Base-by-base conservation (phyloP, 2,329 filamentous ascomycete species). In the Aureobasidium lini region DNA sequence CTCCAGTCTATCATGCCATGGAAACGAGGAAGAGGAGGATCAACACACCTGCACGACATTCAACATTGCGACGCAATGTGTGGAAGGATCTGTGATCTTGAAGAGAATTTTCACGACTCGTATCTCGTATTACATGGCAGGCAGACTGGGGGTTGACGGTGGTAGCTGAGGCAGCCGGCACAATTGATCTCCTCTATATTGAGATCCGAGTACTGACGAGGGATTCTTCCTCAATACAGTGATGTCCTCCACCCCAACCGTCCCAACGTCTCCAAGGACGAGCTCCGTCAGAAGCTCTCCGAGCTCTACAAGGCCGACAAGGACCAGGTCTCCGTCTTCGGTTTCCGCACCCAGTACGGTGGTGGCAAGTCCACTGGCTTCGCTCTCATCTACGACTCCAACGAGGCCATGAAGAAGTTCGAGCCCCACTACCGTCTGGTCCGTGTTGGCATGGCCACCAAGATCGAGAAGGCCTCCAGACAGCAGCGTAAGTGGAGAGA, bases 301-400 rank as follows among this genome's bases (percentile, higher is more conserved):
- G 84, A 88, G 79, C 84, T 97, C 73, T 99, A 99, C 91, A 97
- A 97, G 88, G 88, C 90, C 79, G 87, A 87, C 82, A 95, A 96
- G 84, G 92, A 96, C 75, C 89, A 95, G 82, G 88, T 97, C 80
- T 92, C 87, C 79, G 91, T 96, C 79, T 99, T 99, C 78, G 94
- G 94, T 75, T 91, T 99, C 80, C 89, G 90, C 79, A 99, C 94
- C 72, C 93, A 97, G 79, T 99, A 89, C 78, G 94, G 94, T 93
- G 94, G 94, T 77, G 94, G 94, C 84, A 99, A 99, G 89, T 96
- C 90, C 79, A 97, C 93, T 69, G 94, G 94, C 73, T 99, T 99
- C 77, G 94, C 91, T 69, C 90, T 97, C 74, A 84, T 99, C 83
- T 99, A 99, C 86, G 94, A 99, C 81, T 95, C 90, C 69, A 82